Evolutionary conservation across 75 land plant genomes (phyloP), one percentile per base, ranked within the genome.

Genomic region (Sequoia sempervirens): DNA sequence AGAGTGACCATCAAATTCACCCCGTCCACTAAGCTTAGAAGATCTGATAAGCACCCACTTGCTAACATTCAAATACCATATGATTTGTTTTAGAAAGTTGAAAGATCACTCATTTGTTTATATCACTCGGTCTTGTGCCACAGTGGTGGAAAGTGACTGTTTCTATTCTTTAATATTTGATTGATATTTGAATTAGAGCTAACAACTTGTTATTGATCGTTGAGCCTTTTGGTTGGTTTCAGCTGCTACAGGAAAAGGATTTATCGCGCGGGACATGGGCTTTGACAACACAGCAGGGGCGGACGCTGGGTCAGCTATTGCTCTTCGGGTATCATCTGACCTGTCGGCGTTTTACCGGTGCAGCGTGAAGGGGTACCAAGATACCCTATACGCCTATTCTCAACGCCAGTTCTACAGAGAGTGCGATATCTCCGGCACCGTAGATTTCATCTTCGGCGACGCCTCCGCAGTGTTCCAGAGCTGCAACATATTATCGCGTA

Each of bases 381-480:
- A 81, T 40, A 81, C 64, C 0, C 82, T 81, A 1, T 81, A 53
- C 64, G 82, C 82, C 5, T 81, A 53, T 20, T 10, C 64, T 8
- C 61, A 53, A 15, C 82, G 82, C 15, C 64, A 81, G 9, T 81
- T 81, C 26, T 85, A 86, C 83, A 46, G 87, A n/a, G 87, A 85
- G 3, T 87, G 88, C 83, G 53, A 41, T 17, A 68, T 85, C 36
- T 80, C 20, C n/a, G 88, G 88, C 79, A 81, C 83, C 38, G 83
- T 87, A 8, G 88, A 87, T 76, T 87, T 85, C 83, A 69, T 87
- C 40, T 88, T 88, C 76, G 89, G 89, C 66, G 83, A 88, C 80
- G 40, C 79, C 2, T 23, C 38, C 41, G 88, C 82, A 1, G 89
- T 88, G 2, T 83, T 88, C 52, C 88, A 88, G 85, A 87, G 66